Evolutionary conservation across 163 green algal species (phyloP), one percentile per base, ranked within the genome.

Genomic region (Scenedesmus sp.): DNA sequence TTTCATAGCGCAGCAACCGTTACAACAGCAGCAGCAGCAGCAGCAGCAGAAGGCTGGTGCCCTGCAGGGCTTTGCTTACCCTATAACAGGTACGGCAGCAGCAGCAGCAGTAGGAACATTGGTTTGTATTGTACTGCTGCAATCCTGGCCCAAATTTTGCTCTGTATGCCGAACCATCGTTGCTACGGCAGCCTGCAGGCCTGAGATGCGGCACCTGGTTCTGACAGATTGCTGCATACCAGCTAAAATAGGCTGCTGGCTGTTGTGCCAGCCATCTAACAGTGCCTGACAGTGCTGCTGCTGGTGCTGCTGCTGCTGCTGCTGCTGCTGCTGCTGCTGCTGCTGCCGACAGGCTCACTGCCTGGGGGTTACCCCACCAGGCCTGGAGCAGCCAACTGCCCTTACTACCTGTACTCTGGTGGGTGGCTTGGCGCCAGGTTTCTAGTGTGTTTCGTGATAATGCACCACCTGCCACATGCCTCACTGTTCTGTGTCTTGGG

Each of bases 301-400:
- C 82, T 67, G 67, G 82, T 13, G 13, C 54, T 73, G 79, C 34
- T 46, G 81, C 3, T 8, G 52, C 81, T 67, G 81, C 81, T 67
- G 54, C 54, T 86, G 81, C 81, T 67, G 81, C 82, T 52, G 82
- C 82, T 66, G 77, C 46, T 85, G 79, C 79, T 85, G 79, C 79
- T 85, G 46, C 9, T 34, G 12, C 46, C 16, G 46, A n/a, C 79
- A 62, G 79, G 46, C 12, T 23, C 79, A 26, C 4, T 62, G 46
- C 46, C 16, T 62, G 46, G 79, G 9, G 46, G 26, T 4, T 59
- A 34, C 15, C 79, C 46, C 8, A 9, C 59, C 6, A 20, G 46
- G 12, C 46, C 79, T 26, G 79, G 46, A 62, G 79, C 79, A 85
- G 16, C 79, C n/a, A 70, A 87, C 55, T 67, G 82, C 82, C 54